These are phyloP conservation scores for Blastomyces parvus DNA, from an alignment of 2,329 filamentous ascomycete species.

Conservation along the genomic window DNA sequence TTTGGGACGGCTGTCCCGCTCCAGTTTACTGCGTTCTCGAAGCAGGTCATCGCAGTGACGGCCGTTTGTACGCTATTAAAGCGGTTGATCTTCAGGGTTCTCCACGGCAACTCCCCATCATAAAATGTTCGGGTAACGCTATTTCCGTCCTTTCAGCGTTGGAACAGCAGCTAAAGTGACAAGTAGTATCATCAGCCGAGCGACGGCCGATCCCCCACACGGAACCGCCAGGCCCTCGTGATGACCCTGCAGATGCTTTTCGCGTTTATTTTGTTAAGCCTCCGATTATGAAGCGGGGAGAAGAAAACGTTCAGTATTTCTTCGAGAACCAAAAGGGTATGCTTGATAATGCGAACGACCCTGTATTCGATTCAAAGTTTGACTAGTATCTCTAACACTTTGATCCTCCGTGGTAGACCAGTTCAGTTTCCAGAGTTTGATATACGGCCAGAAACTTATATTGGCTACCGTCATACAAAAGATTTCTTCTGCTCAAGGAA, in stretches of 20 bases:
- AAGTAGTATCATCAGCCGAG: slow-evolving; percentile 11
- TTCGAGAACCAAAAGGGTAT: slow-evolving; percentile 11
- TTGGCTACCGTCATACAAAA: slow-evolving; percentile 12
- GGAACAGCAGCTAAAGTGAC: background rate
- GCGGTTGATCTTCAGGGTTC: slow-evolving; percentile 1
- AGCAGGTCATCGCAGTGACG: slow-evolving; percentile 9
- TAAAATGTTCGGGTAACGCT: background rate
- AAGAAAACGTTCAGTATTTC: slow-evolving; percentile 10
- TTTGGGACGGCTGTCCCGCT: background rate
- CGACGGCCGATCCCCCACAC: slow-evolving; percentile 14
- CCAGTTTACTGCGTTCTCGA: slow-evolving; percentile 9
- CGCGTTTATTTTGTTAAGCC: slow-evolving; percentile 14
- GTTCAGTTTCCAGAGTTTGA: slow-evolving; percentile 11
- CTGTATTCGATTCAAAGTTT: background rate
- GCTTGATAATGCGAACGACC: background rate
- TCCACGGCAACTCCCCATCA: background rate
- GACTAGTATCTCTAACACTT: background rate
- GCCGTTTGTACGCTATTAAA: slow-evolving; percentile 7
- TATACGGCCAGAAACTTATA: slow-evolving; percentile 13
- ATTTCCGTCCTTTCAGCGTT: background rate
- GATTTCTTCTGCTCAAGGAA: slow-evolving; percentile 9
- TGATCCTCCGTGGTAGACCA: slow-evolving; percentile 6
- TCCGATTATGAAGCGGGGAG: slow-evolving; percentile 13
- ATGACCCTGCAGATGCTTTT: slow-evolving; percentile 8
- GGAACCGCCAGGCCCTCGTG: slow-evolving; percentile 12